Base-by-base conservation (phyloP, 2,329 filamentous ascomycete species). In the Cladosporium sp. region DNA sequence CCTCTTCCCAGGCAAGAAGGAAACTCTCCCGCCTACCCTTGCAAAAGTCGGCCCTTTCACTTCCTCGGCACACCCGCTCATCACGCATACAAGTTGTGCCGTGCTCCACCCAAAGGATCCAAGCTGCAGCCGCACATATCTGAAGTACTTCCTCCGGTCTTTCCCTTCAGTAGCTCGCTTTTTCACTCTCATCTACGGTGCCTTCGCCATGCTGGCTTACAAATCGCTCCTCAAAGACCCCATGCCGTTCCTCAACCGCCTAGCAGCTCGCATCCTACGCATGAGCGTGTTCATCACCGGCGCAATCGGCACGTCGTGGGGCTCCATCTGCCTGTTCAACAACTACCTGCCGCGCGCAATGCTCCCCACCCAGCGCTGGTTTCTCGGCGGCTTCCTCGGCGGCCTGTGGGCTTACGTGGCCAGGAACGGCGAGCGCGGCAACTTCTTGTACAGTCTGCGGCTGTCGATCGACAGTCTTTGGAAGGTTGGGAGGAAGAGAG, bases 401-500 rank as follows among this genome's bases (percentile, higher is more conserved):
- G 93, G 93, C 0, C 70, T 93, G 22, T 96, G 91, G 84, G 88
- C 87, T 0, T 87, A 87, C 68, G 72, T 95, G 2, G 86, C 90
- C 65, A 76, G 84, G 42, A 74, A 76, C 46, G 74, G 78, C 55
- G 81, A 85, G 40, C 74, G 87, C 13, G 77, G 78, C 1, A 80
- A 88, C 51, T 95, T 95, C 69, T 63, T 96, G 56, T 93, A 93
- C 69, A 84, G 82, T 58, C 82, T 87, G 31, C 79, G 91, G 2
- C 74, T 85, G n/a, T 89, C 86, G 55, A 76, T 95, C 31, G 87
- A 95, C 67, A 88, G 83, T 35, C 70, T 90, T 43, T 97, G 90
- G 89, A 95, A 95, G 74, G 89, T 95, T 0, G 90, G 91, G n/a
- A 82, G 87, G 52, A 97, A 97, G 82, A 77, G 85, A 33, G 81